Evolutionary conservation across 768 basidiomycete genomes (phyloP).

Genomic region (Leucosporidium creatinivorum): DNA sequence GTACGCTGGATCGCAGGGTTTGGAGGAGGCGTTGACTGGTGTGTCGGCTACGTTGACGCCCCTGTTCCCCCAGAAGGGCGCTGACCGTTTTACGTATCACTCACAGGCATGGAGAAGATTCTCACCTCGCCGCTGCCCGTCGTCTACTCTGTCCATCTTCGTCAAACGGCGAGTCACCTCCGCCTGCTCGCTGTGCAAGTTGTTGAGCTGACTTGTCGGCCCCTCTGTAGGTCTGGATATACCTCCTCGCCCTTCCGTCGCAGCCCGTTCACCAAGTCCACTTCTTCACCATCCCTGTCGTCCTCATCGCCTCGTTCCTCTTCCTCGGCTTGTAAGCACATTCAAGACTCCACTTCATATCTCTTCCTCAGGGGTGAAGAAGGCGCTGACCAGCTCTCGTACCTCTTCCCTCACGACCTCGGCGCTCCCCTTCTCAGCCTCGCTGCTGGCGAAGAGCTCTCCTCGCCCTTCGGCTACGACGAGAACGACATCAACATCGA

Average conservation of each 20-base stretch:
- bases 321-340: constrained; percentile 5
- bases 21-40: background rate
- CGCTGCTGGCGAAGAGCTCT: background rate
- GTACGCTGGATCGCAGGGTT: background rate
- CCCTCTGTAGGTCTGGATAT: background rate
- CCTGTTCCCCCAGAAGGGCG: too few relatives aligned
- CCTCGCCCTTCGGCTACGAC: background rate
- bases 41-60: too few relatives aligned
- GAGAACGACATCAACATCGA: constrained; percentile 7
- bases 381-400: too few relatives aligned
- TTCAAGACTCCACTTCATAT: too few relatives aligned
- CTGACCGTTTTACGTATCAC: too few relatives aligned
- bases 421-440: background rate
- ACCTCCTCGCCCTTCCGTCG: background rate
- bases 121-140: background rate
- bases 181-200: too few relatives aligned
- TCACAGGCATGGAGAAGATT: background rate
- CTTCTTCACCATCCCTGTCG: background rate
- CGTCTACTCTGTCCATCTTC: background rate
- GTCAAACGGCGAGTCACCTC: background rate
- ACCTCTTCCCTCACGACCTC: background rate
- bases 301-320: background rate
- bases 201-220: background rate
- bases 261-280: background rate
- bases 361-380: too few relatives aligned